Evolutionary conservation across 176 grass and related monocot genomes (phyloP).

Genomic region (Dendrocalamus sinicus): DNA sequence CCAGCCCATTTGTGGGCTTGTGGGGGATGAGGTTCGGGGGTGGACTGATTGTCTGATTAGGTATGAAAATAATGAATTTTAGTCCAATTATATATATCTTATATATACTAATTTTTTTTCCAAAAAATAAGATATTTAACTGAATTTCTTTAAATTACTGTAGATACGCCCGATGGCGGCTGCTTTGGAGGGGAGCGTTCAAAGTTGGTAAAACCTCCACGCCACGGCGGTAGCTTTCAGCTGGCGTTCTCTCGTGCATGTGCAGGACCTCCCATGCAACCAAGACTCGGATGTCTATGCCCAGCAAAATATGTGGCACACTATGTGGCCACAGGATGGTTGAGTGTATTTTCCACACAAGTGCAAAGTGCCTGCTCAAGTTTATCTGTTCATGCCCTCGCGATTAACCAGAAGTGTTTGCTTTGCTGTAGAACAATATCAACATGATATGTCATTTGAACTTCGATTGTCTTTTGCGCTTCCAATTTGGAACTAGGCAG

Average conservation of each 20-base stretch:
- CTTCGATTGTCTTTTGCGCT: no score
- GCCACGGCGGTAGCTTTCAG: neutral
- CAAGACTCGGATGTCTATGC: neutral
- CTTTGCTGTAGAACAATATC: neutral
- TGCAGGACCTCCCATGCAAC: neutral
- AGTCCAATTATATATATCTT: no score
- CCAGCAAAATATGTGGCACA: neutral
- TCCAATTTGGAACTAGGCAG: no score
- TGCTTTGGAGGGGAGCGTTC: neutral
- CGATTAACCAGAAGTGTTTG: neutral
- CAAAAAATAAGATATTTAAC: no score
- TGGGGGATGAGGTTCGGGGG: no score
- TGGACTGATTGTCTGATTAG: no score
- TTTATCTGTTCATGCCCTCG: neutral
- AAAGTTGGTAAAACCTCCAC: neutral
- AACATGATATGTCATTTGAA: no score
- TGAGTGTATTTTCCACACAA: neutral
- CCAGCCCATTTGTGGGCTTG: no score
- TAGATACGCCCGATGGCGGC: neutral
- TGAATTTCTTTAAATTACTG: no score
- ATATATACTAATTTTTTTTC: no score
- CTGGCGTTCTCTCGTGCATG: neutral
- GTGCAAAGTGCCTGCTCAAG: no score
- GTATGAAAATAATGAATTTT: no score
- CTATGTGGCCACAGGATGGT: neutral